Percentiles rank a stretch among this genome's conserved stretches.
phyloP scores from a whole-genome alignment of 2,329 filamentous ascomycete species.

The Epichloe festucae region DNA sequence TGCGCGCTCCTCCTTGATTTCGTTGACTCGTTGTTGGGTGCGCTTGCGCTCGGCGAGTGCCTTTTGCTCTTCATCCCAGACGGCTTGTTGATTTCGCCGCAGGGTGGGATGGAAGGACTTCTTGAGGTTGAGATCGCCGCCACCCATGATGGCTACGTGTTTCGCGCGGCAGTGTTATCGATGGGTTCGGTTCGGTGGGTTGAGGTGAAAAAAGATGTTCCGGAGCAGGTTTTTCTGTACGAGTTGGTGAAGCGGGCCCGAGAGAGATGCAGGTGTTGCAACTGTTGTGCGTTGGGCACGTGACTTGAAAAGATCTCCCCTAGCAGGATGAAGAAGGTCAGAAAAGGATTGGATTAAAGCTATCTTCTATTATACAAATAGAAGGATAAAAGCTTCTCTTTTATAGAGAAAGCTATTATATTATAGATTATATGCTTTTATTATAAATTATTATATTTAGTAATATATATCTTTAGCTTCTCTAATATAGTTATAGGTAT shows the following conservation, averaged over 20 bases:
- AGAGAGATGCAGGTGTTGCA: not conserved
- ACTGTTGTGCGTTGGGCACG: too few relatives aligned
- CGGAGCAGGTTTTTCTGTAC: not conserved
- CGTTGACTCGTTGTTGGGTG: slow-evolving; percentile 80
- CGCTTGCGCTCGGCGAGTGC: slow-evolving; percentile 91
- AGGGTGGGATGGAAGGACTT: slow-evolving; percentile 90
- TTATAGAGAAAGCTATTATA: too few relatives aligned
- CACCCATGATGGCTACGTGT: slow-evolving; percentile 55
- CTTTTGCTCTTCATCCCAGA: slow-evolving; percentile 85
- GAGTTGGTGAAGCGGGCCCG: not conserved
- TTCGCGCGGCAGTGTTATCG: not conserved
- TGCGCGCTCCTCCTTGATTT: slow-evolving; percentile 84
- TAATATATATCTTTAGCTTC: too few relatives aligned
- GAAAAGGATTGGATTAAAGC: too few relatives aligned
- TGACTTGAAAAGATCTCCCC: too few relatives aligned
- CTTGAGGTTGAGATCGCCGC: slow-evolving; percentile 90
- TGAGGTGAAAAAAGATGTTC: not conserved
- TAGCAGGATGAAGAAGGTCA: too few relatives aligned
- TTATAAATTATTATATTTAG: too few relatives aligned
- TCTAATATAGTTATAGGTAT: too few relatives aligned
- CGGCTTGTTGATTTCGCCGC: slow-evolving; percentile 77
- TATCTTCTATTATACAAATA: too few relatives aligned
- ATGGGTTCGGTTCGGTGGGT: not conserved
- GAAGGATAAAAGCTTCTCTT: too few relatives aligned
- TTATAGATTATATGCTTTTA: too few relatives aligned